phyloP scores from a whole-genome alignment of 73 alveolate genomes.

The Paramecium tetraurelia region DNA sequence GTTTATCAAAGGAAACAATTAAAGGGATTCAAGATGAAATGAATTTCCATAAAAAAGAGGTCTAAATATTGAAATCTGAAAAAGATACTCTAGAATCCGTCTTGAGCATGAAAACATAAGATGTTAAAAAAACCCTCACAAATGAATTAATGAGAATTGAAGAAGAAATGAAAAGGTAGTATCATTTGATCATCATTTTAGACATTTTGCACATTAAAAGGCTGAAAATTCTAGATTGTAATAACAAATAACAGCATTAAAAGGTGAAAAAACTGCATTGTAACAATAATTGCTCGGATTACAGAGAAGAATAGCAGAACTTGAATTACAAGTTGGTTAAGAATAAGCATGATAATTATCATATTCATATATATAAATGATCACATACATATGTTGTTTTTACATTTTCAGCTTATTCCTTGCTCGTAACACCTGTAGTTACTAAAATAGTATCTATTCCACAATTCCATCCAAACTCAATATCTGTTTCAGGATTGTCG shows the following conservation, averaged over 20 bases:
- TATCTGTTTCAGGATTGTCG: slow-evolving; percentile 79
- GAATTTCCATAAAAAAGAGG: slow-evolving; percentile 94
- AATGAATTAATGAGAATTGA: slow-evolving; percentile 93
- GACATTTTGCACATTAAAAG: slow-evolving; percentile 77
- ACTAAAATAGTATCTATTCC: slow-evolving; percentile 81
- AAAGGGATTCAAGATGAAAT: slow-evolving; percentile 89
- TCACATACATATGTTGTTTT: slow-evolving; percentile 9
- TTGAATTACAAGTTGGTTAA: slow-evolving; percentile 67
- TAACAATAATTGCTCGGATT: slow-evolving; percentile 78
- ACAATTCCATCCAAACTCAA: slow-evolving; percentile 71
- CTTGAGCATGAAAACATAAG: slow-evolving; percentile 92
- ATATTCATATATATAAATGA: slow-evolving; percentile 9
- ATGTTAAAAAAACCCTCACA: slow-evolving; percentile 73
- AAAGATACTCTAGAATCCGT: slow-evolving; percentile 95
- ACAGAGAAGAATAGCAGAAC: slow-evolving; percentile 87
- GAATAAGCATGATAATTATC: neutral
- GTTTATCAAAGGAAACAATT: slow-evolving; percentile 77
- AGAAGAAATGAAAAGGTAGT: slow-evolving; percentile 91
- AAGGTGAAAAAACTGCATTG: slow-evolving; percentile 88
- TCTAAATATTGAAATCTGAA: slow-evolving; percentile 83
- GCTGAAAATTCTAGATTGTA: slow-evolving; percentile 82
- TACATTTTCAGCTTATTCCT: slow-evolving; percentile 20
- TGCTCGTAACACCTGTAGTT: slow-evolving; percentile 73
- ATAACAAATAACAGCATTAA: slow-evolving; percentile 80
- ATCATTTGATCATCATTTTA: neutral